These are phyloP conservation scores for Exophiala lecanii-corni DNA, from an alignment of 2,329 filamentous ascomycete species.

Conservation along the genomic window DNA sequence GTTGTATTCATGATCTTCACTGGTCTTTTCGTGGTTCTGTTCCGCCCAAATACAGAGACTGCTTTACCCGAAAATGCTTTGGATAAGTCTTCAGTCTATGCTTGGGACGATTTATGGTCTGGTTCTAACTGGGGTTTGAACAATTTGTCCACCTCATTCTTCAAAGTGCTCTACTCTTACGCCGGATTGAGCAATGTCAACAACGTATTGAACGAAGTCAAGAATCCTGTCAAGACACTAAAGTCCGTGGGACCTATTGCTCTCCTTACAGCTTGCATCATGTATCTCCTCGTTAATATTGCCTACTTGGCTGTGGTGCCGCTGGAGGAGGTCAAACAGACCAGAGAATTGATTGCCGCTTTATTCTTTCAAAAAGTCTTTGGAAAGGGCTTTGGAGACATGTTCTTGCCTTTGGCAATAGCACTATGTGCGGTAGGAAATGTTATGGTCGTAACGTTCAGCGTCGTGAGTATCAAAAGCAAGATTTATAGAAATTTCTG, in stretches of 20 bases:
- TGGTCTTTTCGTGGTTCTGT: slow-evolving; percentile 54
- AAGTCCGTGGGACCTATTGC: slow-evolving; percentile 58
- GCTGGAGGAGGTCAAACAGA: slow-evolving; percentile 60
- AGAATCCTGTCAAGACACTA: slow-evolving; percentile 61
- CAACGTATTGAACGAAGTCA: slow-evolving; percentile 68
- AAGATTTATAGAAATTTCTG: no score
- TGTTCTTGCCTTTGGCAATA: slow-evolving; percentile 59
- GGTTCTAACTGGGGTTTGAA: slow-evolving; percentile 67
- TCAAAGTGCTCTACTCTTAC: slow-evolving; percentile 64
- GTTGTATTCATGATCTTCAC: slow-evolving; percentile 52
- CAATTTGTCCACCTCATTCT: slow-evolving; percentile 60
- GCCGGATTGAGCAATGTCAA: slow-evolving; percentile 63
- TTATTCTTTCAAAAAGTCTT: slow-evolving; percentile 64
- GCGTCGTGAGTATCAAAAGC: slow-evolving; percentile 50
- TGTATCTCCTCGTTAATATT: slow-evolving; percentile 65
- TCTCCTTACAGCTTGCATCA: slow-evolving; percentile 55
- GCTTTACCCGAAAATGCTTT: slow-evolving; percentile 1
- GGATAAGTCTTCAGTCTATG: slow-evolving; percentile 15
- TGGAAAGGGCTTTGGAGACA: slow-evolving; percentile 53
- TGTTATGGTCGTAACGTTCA: slow-evolving; percentile 68
- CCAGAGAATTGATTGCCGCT: slow-evolving; percentile 63
- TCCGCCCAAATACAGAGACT: slow-evolving; percentile 10
- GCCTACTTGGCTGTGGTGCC: slow-evolving; percentile 62
- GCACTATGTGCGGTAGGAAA: slow-evolving; percentile 66
- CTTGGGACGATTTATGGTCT: slow-evolving; percentile 57